Base-by-base conservation (phyloP, 2,329 filamentous ascomycete genomes). In the Fusarium phyllophilum region DNA sequence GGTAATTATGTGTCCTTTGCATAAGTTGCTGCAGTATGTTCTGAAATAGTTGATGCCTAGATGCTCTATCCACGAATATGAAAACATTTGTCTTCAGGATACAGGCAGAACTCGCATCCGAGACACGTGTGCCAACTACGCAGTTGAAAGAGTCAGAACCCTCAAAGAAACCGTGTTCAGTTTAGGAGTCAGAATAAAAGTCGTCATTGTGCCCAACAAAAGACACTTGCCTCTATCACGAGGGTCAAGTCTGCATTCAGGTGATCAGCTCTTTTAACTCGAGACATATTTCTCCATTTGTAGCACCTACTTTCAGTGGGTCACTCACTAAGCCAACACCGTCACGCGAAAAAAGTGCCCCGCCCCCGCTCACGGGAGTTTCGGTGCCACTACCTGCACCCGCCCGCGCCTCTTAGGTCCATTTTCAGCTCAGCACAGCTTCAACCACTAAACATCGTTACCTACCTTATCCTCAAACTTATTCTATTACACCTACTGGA, bases 321-420 rank as follows among this genome's bases (percentile, higher is more conserved):
- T 62, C 55, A 65, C n/a, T 52, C 57, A 63, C 31, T 68, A 69
- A 66, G 61, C 66, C 66, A 45, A 57, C 44, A 57, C 57, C 57
- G 57, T 68, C 49, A 68, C 66, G 57, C 65, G 62, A 67, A 66
- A 66, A 22, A 36, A 46, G 39, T 69, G 57, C 72, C 72, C 72
- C 68, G 61, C 72, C 72, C 72, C 72, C 72, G 72, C 72, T 58
- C 46, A 12, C 75, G 75, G 75, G 66, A 68, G 59, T 67, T 74
- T 73, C 75, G 75, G 69, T 55, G 66, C 68, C 57, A 41, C 71
- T 39, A 29, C 26, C 26, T 29, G 6, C 26, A 29, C 26, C 26
- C 26, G 31, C 31, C 31, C 31, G 31, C 31, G 31, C 31, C 22
- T 39, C 48, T 34, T 45, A 26, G n/a, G 34, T 54, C 55, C 61